Percentiles rank a stretch among this genome's conserved stretches.
Conservation (phyloP, 306 rosid genomes). For the Rosa chinensis region DNA sequence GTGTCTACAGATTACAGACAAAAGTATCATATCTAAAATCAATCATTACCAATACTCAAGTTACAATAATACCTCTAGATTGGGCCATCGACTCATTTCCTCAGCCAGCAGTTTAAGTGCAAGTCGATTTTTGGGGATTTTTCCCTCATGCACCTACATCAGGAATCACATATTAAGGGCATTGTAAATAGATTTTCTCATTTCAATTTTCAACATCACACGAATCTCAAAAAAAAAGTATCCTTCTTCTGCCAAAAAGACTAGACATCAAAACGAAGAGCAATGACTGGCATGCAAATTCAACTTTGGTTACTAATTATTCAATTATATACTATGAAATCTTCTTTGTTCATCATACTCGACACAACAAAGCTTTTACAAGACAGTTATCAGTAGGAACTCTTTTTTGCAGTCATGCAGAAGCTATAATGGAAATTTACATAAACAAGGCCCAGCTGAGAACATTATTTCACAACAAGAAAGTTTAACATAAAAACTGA, state of each 20-base stretch:
- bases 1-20: not conserved
- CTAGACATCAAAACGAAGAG: not conserved
- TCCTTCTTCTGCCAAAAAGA: not conserved
- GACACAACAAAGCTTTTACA: not conserved
- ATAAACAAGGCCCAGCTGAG: not conserved
- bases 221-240: not conserved
- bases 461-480: not conserved
- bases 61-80: conserved; percentile 67
- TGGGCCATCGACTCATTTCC: conserved; percentile 90
- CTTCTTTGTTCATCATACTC: not conserved
- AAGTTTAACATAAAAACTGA: not conserved
- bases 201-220: not conserved
- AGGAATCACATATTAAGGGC: conserved; percentile 5
- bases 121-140: conserved; percentile 59
- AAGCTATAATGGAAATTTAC: not conserved
- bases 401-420: not conserved
- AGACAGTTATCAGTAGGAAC: not conserved
- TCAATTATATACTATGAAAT: too few species aligned
- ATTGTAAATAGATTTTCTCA: not conserved
- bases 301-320: not conserved
- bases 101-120: conserved; percentile 81
- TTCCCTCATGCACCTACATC: conserved; percentile 79
- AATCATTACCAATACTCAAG: conserved; percentile 17
- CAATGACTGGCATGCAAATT: not conserved
- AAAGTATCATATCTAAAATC: not conserved